Percentiles rank a stretch among this genome's conserved stretches.
Evolutionary conservation across 1,284 basidiomycete species (phyloP).

Genomic region (Ustilago loliicola): DNA sequence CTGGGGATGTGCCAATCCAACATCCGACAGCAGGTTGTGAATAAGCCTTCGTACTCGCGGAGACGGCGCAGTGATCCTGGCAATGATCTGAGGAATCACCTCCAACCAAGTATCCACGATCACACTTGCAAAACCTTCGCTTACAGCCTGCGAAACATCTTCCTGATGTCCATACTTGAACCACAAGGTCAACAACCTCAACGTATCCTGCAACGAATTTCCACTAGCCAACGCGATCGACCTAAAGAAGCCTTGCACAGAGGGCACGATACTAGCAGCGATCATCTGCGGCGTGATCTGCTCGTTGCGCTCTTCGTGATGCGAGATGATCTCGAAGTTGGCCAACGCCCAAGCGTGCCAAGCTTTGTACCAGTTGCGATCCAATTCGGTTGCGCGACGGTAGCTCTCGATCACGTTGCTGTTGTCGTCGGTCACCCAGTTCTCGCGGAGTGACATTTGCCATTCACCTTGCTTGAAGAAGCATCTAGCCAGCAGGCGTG

Average conservation of each 20-base stretch:
- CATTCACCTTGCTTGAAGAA: conserved; percentile 97
- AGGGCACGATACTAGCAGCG: conserved; percentile 89
- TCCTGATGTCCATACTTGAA: conserved; percentile 96
- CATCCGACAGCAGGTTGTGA: conserved; percentile 87
- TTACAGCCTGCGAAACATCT: conserved; percentile 91
- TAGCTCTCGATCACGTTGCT: conserved; percentile 77
- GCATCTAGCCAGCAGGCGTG: conserved; percentile 91
- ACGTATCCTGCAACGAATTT: conserved; percentile 93
- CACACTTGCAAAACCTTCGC: conserved; percentile 87
- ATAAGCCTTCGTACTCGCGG: conserved; percentile 89
- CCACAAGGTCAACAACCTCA: conserved; percentile 94
- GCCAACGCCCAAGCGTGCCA: conserved; percentile 99
- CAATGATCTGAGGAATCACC: conserved; percentile 99
- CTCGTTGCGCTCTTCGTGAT: conserved; percentile 73
- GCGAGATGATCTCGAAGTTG: conserved; percentile 89
- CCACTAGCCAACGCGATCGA: conserved; percentile 89
- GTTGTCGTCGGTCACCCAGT: conserved; percentile 76
- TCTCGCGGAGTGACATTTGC: conserved; percentile 83
- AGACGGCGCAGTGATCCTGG: conserved; percentile 95
- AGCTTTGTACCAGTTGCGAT: conserved; percentile 96
- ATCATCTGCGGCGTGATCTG: conserved; percentile 81
- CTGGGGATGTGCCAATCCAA: conserved; percentile 97
- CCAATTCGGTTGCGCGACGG: conserved; percentile 88
- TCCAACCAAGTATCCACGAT: conserved; percentile 99
- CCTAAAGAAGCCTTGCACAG: conserved; percentile 93